phyloP scores from a whole-genome alignment of 2,329 filamentous ascomycete species.

The Phaeosphaeriaceae sp. region DNA sequence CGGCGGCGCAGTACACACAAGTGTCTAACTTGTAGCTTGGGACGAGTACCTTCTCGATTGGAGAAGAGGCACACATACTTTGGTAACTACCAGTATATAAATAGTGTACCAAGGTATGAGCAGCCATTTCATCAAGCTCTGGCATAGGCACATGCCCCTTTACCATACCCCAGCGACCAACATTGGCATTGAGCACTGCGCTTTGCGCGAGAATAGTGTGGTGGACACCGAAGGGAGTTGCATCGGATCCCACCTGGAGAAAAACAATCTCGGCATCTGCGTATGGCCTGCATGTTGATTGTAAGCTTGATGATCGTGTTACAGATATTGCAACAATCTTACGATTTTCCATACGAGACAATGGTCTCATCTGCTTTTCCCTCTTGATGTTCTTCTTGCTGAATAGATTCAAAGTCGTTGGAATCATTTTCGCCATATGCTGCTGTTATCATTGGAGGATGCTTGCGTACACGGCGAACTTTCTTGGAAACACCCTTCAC shows the following conservation, averaged over 20 bases:
- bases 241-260: conserved; percentile 26
- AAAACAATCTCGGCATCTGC: conserved; percentile 21
- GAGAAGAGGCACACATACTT: conserved; percentile 7
- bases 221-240: conserved; percentile 32
- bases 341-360: conserved; percentile 21
- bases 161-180: conserved; percentile 10
- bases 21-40: conserved; percentile 26
- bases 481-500: neutral
- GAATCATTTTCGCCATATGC: neutral
- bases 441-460: neutral
- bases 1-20: conserved; percentile 35
- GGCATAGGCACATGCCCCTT: conserved; percentile 26
- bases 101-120: conserved; percentile 34
- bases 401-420: neutral
- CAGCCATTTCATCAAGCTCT: conserved; percentile 30
- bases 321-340: neutral
- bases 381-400: neutral
- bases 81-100: conserved; percentile 33
- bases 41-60: conserved; percentile 4
- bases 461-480: neutral
- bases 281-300: conserved; percentile 21
- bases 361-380: neutral
- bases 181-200: conserved; percentile 23
- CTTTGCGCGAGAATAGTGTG: conserved; percentile 31
- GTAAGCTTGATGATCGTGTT: neutral